Evolutionary conservation across 768 basidiomycete genomes (phyloP), one percentile per base, ranked within the genome.

Genomic region (Lentinula sp.): DNA sequence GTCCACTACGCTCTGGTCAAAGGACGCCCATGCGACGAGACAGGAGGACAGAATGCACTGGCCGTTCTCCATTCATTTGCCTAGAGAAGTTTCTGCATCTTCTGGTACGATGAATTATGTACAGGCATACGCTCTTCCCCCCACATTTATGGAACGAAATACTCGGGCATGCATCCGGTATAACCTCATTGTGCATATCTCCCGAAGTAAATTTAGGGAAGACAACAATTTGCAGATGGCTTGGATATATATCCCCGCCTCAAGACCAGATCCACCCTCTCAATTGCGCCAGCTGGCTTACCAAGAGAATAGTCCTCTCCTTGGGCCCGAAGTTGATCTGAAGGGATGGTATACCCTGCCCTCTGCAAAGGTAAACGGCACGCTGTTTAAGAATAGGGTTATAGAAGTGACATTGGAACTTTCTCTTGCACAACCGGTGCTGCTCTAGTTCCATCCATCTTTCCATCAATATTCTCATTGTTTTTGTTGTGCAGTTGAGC

Each of bases 351-450:
- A 72, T 45, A 65, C 68, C n/a, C 53, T 69, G 1, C 64, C 68
- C 16, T 61, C 69, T 35, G 53, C 70, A 16, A 65, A 62, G 39
- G 57, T 76, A 15, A 60, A 64, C 46, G 76, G 74, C 1, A 73
- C 54, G 43, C 50, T 75, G 8, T 71, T 74, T 53, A 69, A 65
- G 32, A 53, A 65, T 35, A 72, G 71, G 18, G 34, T 64, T n/a
- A 66, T 73, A 4, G 67, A 71, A 55, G 65, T 74, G 13, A 67
- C 65, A 21, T 15, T 61, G 3, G 45, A 80, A 75, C 64, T 80
- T 32, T 76, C 68, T 32, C 65, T 79, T 35, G 74, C 76, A 15
- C 77, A 73, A 61, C 78, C 78, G 35, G 78, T 78, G 46, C n/a
- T 46, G 32, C 15, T 34, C 21, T 48, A 15, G 9, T 45, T 28